phyloP scores from a whole-genome alignment of 2,329 filamentous ascomycete species.

The Pseudogymnoascus sp. region DNA sequence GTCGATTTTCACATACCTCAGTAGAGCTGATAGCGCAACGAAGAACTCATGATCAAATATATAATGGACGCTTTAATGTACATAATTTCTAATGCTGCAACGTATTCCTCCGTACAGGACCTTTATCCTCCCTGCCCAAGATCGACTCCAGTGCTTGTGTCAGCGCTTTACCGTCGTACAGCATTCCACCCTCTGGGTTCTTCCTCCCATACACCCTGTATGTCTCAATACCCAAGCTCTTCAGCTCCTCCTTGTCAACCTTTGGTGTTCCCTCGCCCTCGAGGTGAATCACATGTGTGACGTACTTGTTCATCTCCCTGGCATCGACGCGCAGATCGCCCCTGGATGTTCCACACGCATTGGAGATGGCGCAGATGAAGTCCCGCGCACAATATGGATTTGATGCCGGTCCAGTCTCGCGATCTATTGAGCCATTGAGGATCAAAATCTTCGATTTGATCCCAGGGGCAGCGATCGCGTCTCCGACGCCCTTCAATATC shows the following conservation, averaged over 20 bases:
- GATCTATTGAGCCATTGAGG: slow-evolving; percentile 72
- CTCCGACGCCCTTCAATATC: slow-evolving; percentile 68
- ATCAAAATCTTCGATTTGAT: slow-evolving; percentile 59
- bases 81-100: slow-evolving; percentile 27
- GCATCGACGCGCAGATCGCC: slow-evolving; percentile 25
- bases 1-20: neutral
- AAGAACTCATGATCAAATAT: neutral
- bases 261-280: slow-evolving; percentile 62
- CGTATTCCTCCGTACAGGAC: slow-evolving; percentile 52
- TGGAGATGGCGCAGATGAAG: slow-evolving; percentile 73
- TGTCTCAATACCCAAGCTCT: slow-evolving; percentile 64
- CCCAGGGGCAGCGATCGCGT: slow-evolving; percentile 43
- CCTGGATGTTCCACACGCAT: slow-evolving; percentile 46
- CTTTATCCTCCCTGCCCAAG: slow-evolving; percentile 55
- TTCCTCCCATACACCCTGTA: slow-evolving; percentile 69
- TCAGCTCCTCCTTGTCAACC: slow-evolving; percentile 60
- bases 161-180: slow-evolving; percentile 71
- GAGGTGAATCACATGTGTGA: slow-evolving; percentile 78
- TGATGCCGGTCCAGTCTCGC: slow-evolving; percentile 70
- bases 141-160: slow-evolving; percentile 70
- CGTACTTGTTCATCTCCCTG: slow-evolving; percentile 43
- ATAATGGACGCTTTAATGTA: neutral
- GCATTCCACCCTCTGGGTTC: slow-evolving; percentile 43
- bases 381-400: slow-evolving; percentile 66
- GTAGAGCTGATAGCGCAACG: neutral